Base-by-base conservation (phyloP, 2,329 filamentous ascomycete species). In the Phyllachora maydis region DNA sequence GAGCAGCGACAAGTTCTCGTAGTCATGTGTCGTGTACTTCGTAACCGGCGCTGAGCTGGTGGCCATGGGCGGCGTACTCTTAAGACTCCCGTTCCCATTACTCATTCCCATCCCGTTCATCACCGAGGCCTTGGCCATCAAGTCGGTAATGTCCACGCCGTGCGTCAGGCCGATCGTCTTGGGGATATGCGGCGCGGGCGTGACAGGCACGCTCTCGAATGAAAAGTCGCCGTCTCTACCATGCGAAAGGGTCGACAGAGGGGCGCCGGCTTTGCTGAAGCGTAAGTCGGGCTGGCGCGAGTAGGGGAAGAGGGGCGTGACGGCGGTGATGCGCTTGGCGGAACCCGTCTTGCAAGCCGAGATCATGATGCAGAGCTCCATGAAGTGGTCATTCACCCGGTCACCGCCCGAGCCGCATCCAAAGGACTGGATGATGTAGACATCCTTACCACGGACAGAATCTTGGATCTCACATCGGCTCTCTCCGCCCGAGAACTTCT, bases 351-450 rank as follows among this genome's bases (percentile, higher is more conserved):
- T 91, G 68, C 88, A 95, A 30, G 88, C 88, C 14, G 81, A 91
- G 38, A 95, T 85, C 55, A 88, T 92, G 53, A 95, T 93, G 48
- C 91, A 77, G 23, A 95, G 71, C 47, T 98, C 88, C 54, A 98
- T 75, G 33, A 98, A 67, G 52, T 91, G 72, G 52, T 95, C 88
- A 46, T 95, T 95, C 52, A 93, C 81, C 37, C 75, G 75, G 30
- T 81, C 81, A 35, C 76, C 76, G 35, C 79, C 81, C 19, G 79
- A 83, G 11, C 28, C 33, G 9, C 31, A 26, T 8, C 36, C 36
- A 22, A 38, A 38, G 11, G 40, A 93, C 50, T 95, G 88, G 40
- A 98, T 78, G 44, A 98, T 93, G 54, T 90, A 98, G 43, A 93
- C 88, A 65, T 98, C 88, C 50, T 98, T 98, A 36, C 79, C 88